Conservation (phyloP, 2,329 filamentous ascomycete species). For the Plenodomus biglobosus region DNA sequence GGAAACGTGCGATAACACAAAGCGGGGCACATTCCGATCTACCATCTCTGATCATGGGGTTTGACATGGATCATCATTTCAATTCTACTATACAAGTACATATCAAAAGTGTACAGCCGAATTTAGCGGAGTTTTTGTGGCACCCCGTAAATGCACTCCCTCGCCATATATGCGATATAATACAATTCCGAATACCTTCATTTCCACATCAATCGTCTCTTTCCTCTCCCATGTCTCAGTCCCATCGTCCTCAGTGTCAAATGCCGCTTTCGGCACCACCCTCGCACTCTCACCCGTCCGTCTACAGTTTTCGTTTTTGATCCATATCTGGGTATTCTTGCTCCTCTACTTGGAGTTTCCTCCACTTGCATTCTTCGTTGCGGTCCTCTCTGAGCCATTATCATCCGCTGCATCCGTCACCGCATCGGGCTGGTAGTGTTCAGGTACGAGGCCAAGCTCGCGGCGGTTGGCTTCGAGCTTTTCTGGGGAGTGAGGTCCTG, state of each 20-base stretch:
- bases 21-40: too few relatives aligned
- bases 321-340: conserved; percentile 2
- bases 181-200: neutral
- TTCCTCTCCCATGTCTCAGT: conserved; percentile 2
- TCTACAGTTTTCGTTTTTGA: conserved; percentile 9
- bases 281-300: conserved; percentile 51
- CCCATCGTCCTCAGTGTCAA: conserved; percentile 45
- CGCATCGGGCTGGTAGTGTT: conserved; percentile 20
- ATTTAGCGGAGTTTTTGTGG: too few relatives aligned
- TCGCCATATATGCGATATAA: neutral
- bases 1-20: too few relatives aligned
- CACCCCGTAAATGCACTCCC: neutral
- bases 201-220: neutral
- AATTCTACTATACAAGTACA: too few relatives aligned
- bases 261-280: conserved; percentile 54
- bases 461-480: conserved; percentile 9
- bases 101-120: too few relatives aligned
- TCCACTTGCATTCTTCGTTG: conserved; percentile 8
- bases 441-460: conserved; percentile 17
- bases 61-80: too few relatives aligned
- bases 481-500: conserved; percentile 12
- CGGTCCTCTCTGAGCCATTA: conserved; percentile 9
- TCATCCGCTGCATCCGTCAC: conserved; percentile 7
- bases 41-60: too few relatives aligned
- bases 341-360: neutral